Base-by-base conservation (phyloP, 2,329 filamentous ascomycete genomes). In the Nemania diffusa region DNA sequence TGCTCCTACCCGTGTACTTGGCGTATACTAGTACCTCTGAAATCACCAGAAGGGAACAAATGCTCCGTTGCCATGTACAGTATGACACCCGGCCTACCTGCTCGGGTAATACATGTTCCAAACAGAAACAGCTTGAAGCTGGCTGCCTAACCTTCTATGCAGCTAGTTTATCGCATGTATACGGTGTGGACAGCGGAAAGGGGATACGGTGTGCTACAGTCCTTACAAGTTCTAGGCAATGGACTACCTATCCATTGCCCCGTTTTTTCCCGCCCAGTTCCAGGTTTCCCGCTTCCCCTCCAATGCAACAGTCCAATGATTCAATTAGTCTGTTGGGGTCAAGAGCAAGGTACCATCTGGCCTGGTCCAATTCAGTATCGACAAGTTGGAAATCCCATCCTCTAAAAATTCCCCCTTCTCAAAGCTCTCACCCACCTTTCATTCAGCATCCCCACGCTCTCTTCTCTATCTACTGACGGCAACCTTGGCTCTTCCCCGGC, bases 331-430 rank as follows among this genome's bases (percentile, higher is more conserved):
- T 32, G 46, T 46, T 61, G 65, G 61, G 55, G 62, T 60, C 26
- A n/a, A 55, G 50, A 26, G 46, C 20, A 55, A 64, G 46, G 32
- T 58, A 57, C 65, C 32, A 63, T 61, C 20, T 46, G n/a, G 46
- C 24, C 40, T 53, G 53, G 60, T 67, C 66, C 63, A 67, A 68
- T 71, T 67, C 57, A 64, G 56, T 62, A 69, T 70, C 62, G 70
- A 69, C 55, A 70, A 70, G 32, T 40, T 65, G 64, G 69, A 69
- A 72, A 70, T 72, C 70, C 70, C 70, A 72, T 72, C 52, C 57
- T 64, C 34, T 32, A 42, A 58, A 64, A 65, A 68, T 55, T 64
- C 52, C 65, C 68, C 65, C 59, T 69, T 55, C 61, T 56, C 53
- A 50, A 27, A 26, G 22, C 40, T 44, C 24, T 32, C 55, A 52